Conservation (phyloP, 2,329 filamentous ascomycete genomes). For the Arthroderma sp. region DNA sequence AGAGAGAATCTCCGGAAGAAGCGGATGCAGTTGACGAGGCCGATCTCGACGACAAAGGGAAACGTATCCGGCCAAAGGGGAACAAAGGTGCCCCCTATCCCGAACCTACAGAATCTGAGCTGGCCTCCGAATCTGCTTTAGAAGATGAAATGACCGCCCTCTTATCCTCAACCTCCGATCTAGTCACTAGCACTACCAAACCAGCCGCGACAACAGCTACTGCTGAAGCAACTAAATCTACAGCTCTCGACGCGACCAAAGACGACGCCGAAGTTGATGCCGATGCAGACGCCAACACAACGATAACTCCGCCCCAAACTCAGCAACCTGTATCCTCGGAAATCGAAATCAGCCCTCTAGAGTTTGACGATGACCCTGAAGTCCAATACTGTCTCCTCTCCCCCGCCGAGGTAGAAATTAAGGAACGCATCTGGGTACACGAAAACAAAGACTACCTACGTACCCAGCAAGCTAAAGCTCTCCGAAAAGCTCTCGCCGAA, state of each 20-base stretch:
- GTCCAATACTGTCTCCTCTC: constrained; percentile 67
- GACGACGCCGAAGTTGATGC: constrained; percentile 23
- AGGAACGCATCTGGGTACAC: constrained; percentile 88
- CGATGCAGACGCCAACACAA: constrained; percentile 5
- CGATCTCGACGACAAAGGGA: background rate
- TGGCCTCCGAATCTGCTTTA: constrained; percentile 47
- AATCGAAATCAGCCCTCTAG: constrained; percentile 57
- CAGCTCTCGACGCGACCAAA: background rate
- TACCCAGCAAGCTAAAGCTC: constrained; percentile 69
- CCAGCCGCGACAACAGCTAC: constrained; percentile 6
- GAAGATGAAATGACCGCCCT: constrained; percentile 60
- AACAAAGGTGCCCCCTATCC: constrained; percentile 28
- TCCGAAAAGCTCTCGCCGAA: constrained; percentile 56
- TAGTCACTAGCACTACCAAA: constrained; percentile 22
- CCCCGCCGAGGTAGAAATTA: constrained; percentile 62
- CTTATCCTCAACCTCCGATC: constrained; percentile 36
- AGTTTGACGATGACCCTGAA: constrained; percentile 83
- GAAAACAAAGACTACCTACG: constrained; percentile 91
- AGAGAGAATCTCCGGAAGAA: constrained; percentile 1
- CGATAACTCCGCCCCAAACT: constrained; percentile 8
- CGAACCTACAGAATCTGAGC: constrained; percentile 47
- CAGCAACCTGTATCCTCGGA: constrained; percentile 41
- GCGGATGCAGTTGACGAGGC: background rate
- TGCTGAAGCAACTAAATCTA: background rate
- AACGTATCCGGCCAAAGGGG: constrained; percentile 22